Evolutionary conservation across 2,329 filamentous ascomycete species (phyloP).

Genomic region (Alternaria postmessia): DNA sequence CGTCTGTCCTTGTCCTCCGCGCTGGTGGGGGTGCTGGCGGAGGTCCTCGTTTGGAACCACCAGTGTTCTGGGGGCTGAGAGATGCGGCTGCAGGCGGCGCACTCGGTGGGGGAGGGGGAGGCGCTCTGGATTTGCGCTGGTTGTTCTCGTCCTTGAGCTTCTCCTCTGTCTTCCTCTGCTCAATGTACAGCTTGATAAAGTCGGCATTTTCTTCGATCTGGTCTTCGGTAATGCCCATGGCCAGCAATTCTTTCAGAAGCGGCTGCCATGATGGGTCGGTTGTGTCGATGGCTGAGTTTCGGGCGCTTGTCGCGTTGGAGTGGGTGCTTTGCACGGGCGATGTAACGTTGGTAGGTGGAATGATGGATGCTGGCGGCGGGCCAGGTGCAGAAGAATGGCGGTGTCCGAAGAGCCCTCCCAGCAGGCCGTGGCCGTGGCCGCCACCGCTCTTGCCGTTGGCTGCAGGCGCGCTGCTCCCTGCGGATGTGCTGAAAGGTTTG

Average conservation of each 20-base stretch:
- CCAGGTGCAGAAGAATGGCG: constrained; percentile 55
- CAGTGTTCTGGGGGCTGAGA: constrained; percentile 70
- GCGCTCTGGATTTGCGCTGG: constrained; percentile 62
- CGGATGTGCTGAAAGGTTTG: constrained; percentile 71
- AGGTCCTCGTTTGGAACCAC: constrained; percentile 66
- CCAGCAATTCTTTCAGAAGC: constrained; percentile 66
- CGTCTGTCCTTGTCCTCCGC: constrained; percentile 55
- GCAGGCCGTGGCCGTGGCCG: constrained; percentile 56
- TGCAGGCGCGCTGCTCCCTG: constrained; percentile 31
- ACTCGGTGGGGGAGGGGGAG: constrained; percentile 68
- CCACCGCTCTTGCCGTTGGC: constrained; percentile 42
- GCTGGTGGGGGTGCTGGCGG: constrained; percentile 67
- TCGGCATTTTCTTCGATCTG: constrained; percentile 72
- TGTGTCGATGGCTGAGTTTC: constrained; percentile 63
- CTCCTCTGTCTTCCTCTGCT: constrained; percentile 66
- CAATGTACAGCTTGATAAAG: constrained; percentile 73
- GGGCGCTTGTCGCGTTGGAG: constrained; percentile 45
- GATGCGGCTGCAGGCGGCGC: constrained; percentile 53
- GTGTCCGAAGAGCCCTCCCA: constrained; percentile 62
- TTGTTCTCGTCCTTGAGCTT: constrained; percentile 55
- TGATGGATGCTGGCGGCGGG: constrained; percentile 58
- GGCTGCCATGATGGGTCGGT: constrained; percentile 69
- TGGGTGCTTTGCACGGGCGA: constrained; percentile 49
- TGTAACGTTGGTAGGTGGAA: constrained; percentile 54
- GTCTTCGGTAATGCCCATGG: constrained; percentile 73